Evolutionary conservation across 139 green algal species (phyloP).

Genomic region (Tetraselmis chui): DNA sequence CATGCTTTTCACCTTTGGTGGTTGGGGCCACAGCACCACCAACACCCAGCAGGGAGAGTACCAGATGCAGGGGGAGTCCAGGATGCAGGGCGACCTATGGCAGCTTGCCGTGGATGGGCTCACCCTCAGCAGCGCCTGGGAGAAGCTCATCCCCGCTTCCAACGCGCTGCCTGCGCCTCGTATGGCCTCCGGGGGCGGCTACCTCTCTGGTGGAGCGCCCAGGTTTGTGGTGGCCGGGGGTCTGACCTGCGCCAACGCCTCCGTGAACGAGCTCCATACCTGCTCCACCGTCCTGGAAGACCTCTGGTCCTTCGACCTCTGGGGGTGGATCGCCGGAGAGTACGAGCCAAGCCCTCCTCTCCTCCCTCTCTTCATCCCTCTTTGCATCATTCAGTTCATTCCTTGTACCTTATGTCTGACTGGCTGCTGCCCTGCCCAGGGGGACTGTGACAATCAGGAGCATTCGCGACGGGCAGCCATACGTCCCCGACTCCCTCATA

Average conservation of each 20-base stretch:
- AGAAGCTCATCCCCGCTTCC: not conserved
- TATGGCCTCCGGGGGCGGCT: not conserved
- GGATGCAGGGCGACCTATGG: not conserved
- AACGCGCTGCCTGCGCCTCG: not conserved
- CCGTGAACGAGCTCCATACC: not conserved
- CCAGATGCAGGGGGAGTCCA: not conserved
- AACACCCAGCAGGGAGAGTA: not conserved
- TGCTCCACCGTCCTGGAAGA: not conserved
- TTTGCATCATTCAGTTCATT: not conserved
- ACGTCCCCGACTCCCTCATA: not conserved
- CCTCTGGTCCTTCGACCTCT: not conserved
- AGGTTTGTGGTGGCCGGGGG: not conserved
- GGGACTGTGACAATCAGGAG: not conserved
- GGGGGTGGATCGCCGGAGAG: not conserved
- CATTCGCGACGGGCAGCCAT: not conserved
- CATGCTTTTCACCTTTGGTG: not conserved
- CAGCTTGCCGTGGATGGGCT: not conserved
- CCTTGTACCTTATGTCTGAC: not conserved
- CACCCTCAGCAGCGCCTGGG: not conserved
- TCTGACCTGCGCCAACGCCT: not conserved
- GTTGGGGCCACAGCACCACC: not conserved
- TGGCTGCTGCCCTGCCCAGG: not conserved
- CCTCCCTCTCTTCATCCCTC: not conserved
- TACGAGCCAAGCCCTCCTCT: not conserved
- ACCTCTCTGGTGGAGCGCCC: not conserved